Conservation (phyloP, 345 rosid species). For the Isatis tinctoria region DNA sequence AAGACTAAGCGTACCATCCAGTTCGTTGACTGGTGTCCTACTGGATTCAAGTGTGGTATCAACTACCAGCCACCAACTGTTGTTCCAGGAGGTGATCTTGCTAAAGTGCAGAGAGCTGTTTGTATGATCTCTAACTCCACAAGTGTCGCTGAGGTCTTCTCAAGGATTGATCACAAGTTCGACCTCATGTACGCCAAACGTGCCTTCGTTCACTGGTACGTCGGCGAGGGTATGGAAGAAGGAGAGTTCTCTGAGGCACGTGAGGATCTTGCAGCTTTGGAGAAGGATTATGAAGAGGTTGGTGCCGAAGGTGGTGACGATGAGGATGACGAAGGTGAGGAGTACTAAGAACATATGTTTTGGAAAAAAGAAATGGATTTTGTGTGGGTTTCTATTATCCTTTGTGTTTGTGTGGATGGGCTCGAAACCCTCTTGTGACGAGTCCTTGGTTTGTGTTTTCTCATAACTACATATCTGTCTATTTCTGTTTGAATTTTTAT, state of each 20-base stretch:
- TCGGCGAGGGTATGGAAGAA: conserved; percentile 88
- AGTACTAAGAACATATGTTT: conserved; percentile 28
- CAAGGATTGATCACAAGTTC: conserved; percentile 68
- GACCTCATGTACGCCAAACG: conserved; percentile 77
- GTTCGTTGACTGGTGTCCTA: conserved; percentile 79
- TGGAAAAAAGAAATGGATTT: background rate
- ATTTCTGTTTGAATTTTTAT: background rate
- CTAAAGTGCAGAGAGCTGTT: conserved; percentile 73
- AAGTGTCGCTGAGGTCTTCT: conserved; percentile 77
- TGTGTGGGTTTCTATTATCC: background rate
- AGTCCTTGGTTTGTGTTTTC: conserved; percentile 17
- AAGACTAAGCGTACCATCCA: conserved; percentile 73
- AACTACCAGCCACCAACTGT: conserved; percentile 82
- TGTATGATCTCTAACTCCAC: conserved; percentile 85
- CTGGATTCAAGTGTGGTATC: conserved; percentile 78
- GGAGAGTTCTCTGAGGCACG: conserved; percentile 81
- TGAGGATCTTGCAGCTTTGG: conserved; percentile 73
- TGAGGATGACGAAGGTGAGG: conserved; percentile 59
- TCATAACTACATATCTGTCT: background rate
- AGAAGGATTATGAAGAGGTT: conserved; percentile 78
- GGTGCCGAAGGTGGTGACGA: conserved; percentile 77
- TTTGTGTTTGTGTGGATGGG: background rate
- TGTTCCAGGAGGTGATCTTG: conserved; percentile 80
- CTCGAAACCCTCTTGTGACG: conserved; percentile 22
- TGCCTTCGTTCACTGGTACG: conserved; percentile 79